A percentile compares a stretch with the other conserved stretches of the same genome.
These are phyloP conservation scores for Waltergamsia citrina DNA, from an alignment of 2,329 filamentous ascomycete genomes.

Conservation along the genomic window DNA sequence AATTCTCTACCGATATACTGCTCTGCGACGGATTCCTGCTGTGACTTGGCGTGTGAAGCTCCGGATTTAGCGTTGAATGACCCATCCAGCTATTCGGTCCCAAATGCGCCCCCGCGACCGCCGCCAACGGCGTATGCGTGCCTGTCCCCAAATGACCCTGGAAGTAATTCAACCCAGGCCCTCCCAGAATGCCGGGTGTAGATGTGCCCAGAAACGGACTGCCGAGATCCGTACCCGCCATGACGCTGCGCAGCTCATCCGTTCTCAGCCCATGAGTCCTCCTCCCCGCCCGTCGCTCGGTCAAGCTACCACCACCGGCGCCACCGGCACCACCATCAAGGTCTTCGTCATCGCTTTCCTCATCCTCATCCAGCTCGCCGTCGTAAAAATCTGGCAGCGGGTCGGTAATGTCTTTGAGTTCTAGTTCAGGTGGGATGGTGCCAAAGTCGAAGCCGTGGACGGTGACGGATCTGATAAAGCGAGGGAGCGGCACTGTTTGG, in stretches of 20 bases:
- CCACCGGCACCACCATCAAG: constrained; percentile 10
- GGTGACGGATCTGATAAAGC: constrained; percentile 93
- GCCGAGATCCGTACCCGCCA: constrained; percentile 31
- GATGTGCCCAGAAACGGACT: constrained; percentile 49
- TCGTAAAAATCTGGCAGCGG: constrained; percentile 96
- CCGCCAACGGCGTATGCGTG: constrained; percentile 69
- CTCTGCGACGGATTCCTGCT: constrained; percentile 35
- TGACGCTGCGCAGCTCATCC: constrained; percentile 16
- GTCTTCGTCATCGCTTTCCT: constrained; percentile 24
- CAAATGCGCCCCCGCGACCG: constrained; percentile 58
- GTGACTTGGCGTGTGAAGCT: constrained; percentile 16
- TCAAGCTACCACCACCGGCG: background rate
- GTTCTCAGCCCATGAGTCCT: constrained; percentile 5
- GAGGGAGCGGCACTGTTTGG: constrained; percentile 80
- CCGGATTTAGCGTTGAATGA: constrained; percentile 8
- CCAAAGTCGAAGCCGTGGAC: constrained; percentile 95
- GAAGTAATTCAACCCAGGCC: constrained; percentile 74
- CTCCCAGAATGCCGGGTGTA: constrained; percentile 58
- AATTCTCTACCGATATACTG: constrained; percentile 35
- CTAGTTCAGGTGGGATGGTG: constrained; percentile 68
- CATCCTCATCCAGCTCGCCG: constrained; percentile 52
- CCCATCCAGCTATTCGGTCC: constrained; percentile 24
- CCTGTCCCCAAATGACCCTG: constrained; percentile 71
- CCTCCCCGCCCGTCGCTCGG: constrained; percentile 7
- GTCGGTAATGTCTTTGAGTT: constrained; percentile 95